phyloP scores from a whole-genome alignment of 257 asterid species.

The Solanum paucissectum region DNA sequence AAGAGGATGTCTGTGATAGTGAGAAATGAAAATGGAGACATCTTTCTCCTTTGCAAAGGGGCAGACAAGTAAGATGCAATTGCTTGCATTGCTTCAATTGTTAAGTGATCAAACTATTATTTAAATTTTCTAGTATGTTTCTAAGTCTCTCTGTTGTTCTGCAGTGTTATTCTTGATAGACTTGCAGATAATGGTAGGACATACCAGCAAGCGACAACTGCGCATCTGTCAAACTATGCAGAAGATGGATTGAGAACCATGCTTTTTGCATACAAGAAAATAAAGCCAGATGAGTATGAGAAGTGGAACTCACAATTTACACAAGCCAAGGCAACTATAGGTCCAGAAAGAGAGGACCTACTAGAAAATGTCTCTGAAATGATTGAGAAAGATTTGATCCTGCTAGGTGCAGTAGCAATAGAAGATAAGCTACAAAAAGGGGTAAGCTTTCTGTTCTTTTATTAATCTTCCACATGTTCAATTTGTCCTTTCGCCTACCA shows the following conservation, averaged over 20 bases:
- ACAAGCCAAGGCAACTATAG: slow-evolving; percentile 69
- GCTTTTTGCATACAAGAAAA: slow-evolving; percentile 87
- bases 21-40: slow-evolving; percentile 60
- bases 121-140: not conserved
- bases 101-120: not conserved
- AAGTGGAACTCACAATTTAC: slow-evolving; percentile 82
- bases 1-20: slow-evolving; percentile 90
- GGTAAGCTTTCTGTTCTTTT: slow-evolving; percentile 31
- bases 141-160: slow-evolving; percentile 25
- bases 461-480: not conserved
- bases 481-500: not conserved
- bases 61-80: slow-evolving; percentile 35
- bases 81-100: not conserved
- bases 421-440: slow-evolving; percentile 98
- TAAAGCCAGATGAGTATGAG: slow-evolving; percentile 55
- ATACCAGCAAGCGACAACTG: slow-evolving; percentile 60
- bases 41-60: slow-evolving; percentile 83
- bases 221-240: slow-evolving; percentile 79
- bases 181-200: slow-evolving; percentile 55
- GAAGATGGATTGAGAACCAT: slow-evolving; percentile 93
- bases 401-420: slow-evolving; percentile 96
- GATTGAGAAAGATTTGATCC: slow-evolving; percentile 84
- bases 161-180: slow-evolving; percentile 91
- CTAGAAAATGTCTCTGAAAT: slow-evolving; percentile 74
- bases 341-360: slow-evolving; percentile 73